phyloP scores from a whole-genome alignment of 2,329 filamentous ascomycete genomes.

The Pseudocercospora pini-densiflorae region DNA sequence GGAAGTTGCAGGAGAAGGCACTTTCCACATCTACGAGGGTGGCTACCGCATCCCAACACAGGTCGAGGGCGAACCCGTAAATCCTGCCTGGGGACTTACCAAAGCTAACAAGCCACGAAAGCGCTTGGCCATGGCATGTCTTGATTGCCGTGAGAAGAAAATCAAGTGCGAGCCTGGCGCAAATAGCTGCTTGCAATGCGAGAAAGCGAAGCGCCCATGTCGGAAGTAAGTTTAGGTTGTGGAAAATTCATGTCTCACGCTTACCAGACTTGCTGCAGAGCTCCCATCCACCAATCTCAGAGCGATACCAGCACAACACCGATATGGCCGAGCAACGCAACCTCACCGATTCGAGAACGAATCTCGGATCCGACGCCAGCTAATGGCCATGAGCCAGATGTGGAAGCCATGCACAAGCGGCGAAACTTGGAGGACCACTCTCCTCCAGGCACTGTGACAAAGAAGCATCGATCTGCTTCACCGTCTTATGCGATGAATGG shows the following conservation, averaged over 20 bases:
- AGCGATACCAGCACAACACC: conserved; percentile 29
- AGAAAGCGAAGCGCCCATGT: conserved; percentile 86
- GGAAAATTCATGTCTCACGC: conserved; percentile 7
- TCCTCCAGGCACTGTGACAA: conserved; percentile 27
- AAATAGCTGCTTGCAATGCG: conserved; percentile 86
- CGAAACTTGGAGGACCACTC: conserved; percentile 34
- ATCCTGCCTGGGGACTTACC: conserved; percentile 90
- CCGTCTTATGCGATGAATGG: conserved; percentile 26
- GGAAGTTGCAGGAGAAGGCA: conserved; percentile 38
- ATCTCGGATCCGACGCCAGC: conserved; percentile 25
- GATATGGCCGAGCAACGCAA: conserved; percentile 30
- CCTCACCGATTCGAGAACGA: conserved; percentile 30
- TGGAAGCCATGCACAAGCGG: conserved; percentile 34
- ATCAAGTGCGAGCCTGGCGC: conserved; percentile 93
- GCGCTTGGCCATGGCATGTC: conserved; percentile 86
- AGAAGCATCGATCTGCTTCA: conserved; percentile 39
- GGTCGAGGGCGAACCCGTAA: conserved; percentile 85
- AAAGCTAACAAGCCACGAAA: conserved; percentile 94
- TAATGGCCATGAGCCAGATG: conserved; percentile 23
- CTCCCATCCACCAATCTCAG: conserved; percentile 33
- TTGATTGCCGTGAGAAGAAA: conserved; percentile 95
- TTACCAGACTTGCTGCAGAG: conserved; percentile 32
- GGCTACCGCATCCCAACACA: conserved; percentile 39
- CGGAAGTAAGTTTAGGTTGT: conserved; percentile 64
- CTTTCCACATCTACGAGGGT: conserved; percentile 40